phyloP scores from a whole-genome alignment of 768 basidiomycete species.

The Tremella fuciformis region DNA sequence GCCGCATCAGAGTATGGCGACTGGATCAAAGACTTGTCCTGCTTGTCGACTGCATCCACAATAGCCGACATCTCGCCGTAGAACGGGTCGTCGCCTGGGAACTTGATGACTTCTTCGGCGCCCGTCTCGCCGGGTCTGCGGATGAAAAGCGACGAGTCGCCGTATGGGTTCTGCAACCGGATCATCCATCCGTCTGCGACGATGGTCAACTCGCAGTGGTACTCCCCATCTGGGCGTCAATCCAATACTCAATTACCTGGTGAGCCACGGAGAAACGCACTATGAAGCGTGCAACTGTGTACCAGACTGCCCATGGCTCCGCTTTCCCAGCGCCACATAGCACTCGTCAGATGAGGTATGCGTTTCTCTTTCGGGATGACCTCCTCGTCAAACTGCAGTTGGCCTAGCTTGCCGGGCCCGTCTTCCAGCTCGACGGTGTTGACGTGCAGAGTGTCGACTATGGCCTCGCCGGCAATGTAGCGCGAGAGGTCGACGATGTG shows the following conservation, averaged over 20 bases:
- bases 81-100: slow-evolving; percentile 40
- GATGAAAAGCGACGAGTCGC: slow-evolving; percentile 76
- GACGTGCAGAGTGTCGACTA: slow-evolving; percentile 60
- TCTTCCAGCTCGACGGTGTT: slow-evolving; percentile 90
- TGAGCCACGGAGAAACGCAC: slow-evolving; percentile 58
- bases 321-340: slow-evolving; percentile 92
- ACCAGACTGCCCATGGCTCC: slow-evolving; percentile 88
- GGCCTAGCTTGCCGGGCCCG: slow-evolving; percentile 61
- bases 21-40: background rate
- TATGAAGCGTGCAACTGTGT: slow-evolving; percentile 84
- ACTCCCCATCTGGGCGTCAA: slow-evolving; percentile 8
- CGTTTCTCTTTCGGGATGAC: slow-evolving; percentile 78
- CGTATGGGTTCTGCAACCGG: slow-evolving; percentile 66
- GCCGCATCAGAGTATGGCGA: slow-evolving; percentile 13
- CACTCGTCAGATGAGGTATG: slow-evolving; percentile 85
- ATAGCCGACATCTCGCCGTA: slow-evolving; percentile 85
- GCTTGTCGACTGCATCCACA: slow-evolving; percentile 58
- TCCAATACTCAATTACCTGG: background rate
- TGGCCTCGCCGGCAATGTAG: slow-evolving; percentile 91
- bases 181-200: background rate
- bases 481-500: slow-evolving; percentile 65
- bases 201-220: slow-evolving; percentile 12
- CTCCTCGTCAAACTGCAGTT: slow-evolving; percentile 67
- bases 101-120: slow-evolving; percentile 19
- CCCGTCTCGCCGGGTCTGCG: slow-evolving; percentile 64